Evolutionary conservation across 139 green algal genomes (phyloP), one percentile per base, ranked within the genome.

Genomic region (Coelastrella sp.): DNA sequence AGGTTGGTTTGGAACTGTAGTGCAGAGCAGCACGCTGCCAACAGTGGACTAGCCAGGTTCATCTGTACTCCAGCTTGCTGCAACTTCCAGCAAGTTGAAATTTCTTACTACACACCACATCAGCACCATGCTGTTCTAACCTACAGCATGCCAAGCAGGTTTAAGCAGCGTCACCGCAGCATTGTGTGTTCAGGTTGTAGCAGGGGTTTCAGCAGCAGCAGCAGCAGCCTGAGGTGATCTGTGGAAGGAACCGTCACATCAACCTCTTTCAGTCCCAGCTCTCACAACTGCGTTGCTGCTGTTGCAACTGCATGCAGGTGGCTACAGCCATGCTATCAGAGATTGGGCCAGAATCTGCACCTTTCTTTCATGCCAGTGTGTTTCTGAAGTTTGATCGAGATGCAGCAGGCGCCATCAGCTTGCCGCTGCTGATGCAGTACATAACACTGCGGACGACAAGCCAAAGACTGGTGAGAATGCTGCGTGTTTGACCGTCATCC

Each of bases 321-420:
- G 82, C 82, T 54, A 19, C 22, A 8, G 23, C 13, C 54, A 14
- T 87, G 7, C 16, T 32, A 19, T n/a, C 73, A 20, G 71, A 8
- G 58, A 8, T 89, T 68, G 65, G 64, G 19, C 58, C 65, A 58
- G 77, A 92, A 96, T 94, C 94, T 2, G 93, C 92, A 20, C 56
- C 89, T 3, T 94, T 93, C 86, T 97, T 97, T 91, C 94, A 94
- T 82, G 92, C 95, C 14, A 93, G 93, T 0, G 87, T 92, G 56
- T 97, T 97, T 83, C 92, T 95, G 78, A 90, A 93, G 7, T 93
- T 96, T 68, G 85, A 91, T 11, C 94, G 94, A 0, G 95, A 96
- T 88, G 82, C 56, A 4, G 91, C 92, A 22, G 95, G 94, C 47
- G 92, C 91, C 68, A 94, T 97, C 68, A 93, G 92, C 5, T 89